Evolutionary conservation across 805 yeast species (phyloP), one percentile per base, ranked within the genome.

Genomic region (Ogataea haglerorum): DNA sequence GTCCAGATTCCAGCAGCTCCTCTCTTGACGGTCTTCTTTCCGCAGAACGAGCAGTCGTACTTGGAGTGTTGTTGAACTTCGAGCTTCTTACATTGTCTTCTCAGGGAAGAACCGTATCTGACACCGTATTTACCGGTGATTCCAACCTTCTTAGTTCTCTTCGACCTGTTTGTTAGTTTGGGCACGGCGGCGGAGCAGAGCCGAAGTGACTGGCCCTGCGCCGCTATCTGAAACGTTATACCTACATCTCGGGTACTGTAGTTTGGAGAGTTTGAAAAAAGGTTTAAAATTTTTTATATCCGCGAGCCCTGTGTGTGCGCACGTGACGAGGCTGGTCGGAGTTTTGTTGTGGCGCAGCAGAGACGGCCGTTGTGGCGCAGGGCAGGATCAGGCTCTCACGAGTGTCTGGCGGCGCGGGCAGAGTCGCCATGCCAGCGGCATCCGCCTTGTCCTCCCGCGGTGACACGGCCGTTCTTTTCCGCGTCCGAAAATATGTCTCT

Each of bases 41-140:
- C 99, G 78, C 98, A 91, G 97, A 93, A 93, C 53, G 99, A 81
- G 76, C 98, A 93, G 75, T 87, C 95, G 85, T 95, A 93, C 72
- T 86, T 87, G 65, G 99, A 85, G 77, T 91, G 99, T 75, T 90
- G 97, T 77, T 89, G 97, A 67, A 88, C 84, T 80, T 95, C 99
- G 75, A 93, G 80, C 82, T 93, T 93, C 85, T 90, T 90, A 82
- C 95, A 86, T 78, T 89, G 97, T 79, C 98, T 88, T 85, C 99
- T 91, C 75, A 93, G 81, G 57, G 99, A 95, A 66, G 99, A 91
- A 90, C 99, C 96, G 82, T 93, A 93, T 83, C 99, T 90, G 79
- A 93, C 97, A 88, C 99, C 99, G 84, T 88, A 93, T 82, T 95
- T 95, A 84, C 99, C 99, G 74, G 99, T 93, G 82, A 93, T 93